Evolutionary conservation across 2,329 filamentous ascomycete genomes (phyloP), one percentile per base, ranked within the genome.

Genomic region (Alternaria postmessia): DNA sequence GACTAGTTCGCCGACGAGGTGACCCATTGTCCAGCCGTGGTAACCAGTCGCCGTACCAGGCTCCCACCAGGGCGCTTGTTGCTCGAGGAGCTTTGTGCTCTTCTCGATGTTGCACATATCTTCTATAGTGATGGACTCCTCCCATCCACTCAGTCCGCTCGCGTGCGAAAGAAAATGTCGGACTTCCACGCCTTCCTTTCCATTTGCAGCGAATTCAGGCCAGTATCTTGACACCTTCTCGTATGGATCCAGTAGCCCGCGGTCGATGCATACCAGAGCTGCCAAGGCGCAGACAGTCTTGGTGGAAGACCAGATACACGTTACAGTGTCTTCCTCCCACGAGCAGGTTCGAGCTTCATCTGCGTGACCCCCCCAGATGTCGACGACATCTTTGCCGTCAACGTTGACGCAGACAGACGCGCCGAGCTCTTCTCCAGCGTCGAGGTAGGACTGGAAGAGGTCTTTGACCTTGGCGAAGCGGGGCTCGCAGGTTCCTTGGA

Each of bases 141-240:
- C 42, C 61, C 64, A 69, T 7, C 66, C 66, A 6, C 61, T 61
- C 8, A 70, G 26, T 6, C 67, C 67, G 5, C 51, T 60, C 2
- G 67, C 55, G 20, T 70, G 62, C 16, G 57, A 62, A 5, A 70
- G 52, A 8, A 69, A 11, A 26, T 70, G 67, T 1, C 66, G 57
- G 4, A 70, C 61, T 38, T 65, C 46, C 9, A 69, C 51, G 0
- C 61, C 43, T 49, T 65, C 41, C 14, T 70, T 70, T 0, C 66
- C 64, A 8, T 67, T 67, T 7, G n/a, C 62, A 1, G 30, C 58
- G 22, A 70, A 70, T 41, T 67, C 67, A 12, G 67, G 66, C 67
- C 66, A 70, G 63, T 70, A 70, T 26, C 58, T 67, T 1, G 59
- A 38, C 2, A 67, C 64, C 22, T 65, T 69, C 34, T 66, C 64